A percentile compares a stretch with the other conserved stretches of the same genome.
Conservation (phyloP, 1,139 yeast species). For the Geotrichum reessii region DNA sequence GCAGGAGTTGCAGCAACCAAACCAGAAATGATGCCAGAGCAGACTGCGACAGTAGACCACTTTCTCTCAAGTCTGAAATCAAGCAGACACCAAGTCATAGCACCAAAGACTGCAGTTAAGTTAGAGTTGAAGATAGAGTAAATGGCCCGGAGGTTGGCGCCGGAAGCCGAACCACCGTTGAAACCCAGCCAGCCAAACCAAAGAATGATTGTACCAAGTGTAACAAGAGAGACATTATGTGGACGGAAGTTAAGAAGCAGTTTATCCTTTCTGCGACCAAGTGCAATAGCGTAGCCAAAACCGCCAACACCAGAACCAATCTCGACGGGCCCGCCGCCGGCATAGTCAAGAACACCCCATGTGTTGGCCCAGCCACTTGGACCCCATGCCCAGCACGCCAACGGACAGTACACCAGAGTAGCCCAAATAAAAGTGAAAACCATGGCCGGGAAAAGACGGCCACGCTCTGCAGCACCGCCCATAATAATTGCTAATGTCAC, state of each 20-base stretch:
- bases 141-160: constrained; percentile 61
- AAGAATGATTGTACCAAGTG: constrained; percentile 64
- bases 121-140: constrained; percentile 91
- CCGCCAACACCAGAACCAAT: constrained; percentile 88
- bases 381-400: constrained; percentile 95
- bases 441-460: constrained; percentile 79
- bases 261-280: constrained; percentile 80
- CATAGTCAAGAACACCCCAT: constrained; percentile 93
- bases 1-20: constrained; percentile 95
- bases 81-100: constrained; percentile 83
- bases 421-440: constrained; percentile 83
- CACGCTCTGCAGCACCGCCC: constrained; percentile 95
- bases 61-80: constrained; percentile 84
- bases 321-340: constrained; percentile 98
- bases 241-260: constrained; percentile 87
- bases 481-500: constrained; percentile 88
- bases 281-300: constrained; percentile 72
- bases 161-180: constrained; percentile 65
- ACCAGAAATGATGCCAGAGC: constrained; percentile 94
- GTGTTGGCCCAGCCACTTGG: constrained; percentile 81
- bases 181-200: constrained; percentile 76
- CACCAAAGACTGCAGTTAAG: constrained; percentile 84
- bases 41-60: constrained; percentile 92
- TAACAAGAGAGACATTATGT: constrained; percentile 83
- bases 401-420: constrained; percentile 86